These are phyloP conservation scores for Dendrothele bispora DNA, from an alignment of 768 basidiomycete genomes.

Conservation along the genomic window DNA sequence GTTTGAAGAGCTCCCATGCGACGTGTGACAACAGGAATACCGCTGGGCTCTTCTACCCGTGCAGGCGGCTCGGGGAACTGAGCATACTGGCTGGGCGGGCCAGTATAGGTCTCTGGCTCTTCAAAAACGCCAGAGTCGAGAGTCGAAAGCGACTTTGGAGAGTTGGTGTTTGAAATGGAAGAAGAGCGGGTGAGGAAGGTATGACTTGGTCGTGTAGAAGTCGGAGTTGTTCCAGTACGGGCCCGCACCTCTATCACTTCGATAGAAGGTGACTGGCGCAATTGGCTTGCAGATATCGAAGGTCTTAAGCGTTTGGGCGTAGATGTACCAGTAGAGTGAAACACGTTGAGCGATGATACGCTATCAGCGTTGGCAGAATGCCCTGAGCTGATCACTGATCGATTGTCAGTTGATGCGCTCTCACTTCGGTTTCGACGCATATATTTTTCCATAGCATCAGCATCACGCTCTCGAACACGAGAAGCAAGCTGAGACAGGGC, in stretches of 20 bases:
- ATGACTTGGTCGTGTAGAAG: constrained; percentile 43
- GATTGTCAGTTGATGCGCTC: constrained; percentile 74
- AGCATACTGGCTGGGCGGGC: constrained; percentile 70
- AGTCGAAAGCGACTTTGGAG: constrained; percentile 37
- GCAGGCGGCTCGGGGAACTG: constrained; percentile 69
- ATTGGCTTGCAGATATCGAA: constrained; percentile 76
- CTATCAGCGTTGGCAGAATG: constrained; percentile 57
- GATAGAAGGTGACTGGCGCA: constrained; percentile 46
- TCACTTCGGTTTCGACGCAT: constrained; percentile 80
- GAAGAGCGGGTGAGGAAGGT: constrained; percentile 52
- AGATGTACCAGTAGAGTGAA: constrained; percentile 50
- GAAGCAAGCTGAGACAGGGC: constrained; percentile 73
- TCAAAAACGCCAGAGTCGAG: constrained; percentile 37
- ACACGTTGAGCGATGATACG: constrained; percentile 45
- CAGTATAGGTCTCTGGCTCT: constrained; percentile 54
- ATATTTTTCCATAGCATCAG: constrained; percentile 87
- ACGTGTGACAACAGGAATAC: constrained; percentile 56
- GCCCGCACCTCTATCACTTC: constrained; percentile 48
- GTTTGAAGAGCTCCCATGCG: constrained; percentile 73
- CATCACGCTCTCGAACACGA: constrained; percentile 81
- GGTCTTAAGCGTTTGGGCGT: constrained; percentile 67
- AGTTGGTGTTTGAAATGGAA: constrained; percentile 61
- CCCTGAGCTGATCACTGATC: constrained; percentile 60
- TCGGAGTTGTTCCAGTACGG: constrained; percentile 71
- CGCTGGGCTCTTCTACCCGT: constrained; percentile 40